Evolutionary conservation across 1,139 yeast species (phyloP), one percentile per base, ranked within the genome.

Genomic region (Geotrichum candidum): DNA sequence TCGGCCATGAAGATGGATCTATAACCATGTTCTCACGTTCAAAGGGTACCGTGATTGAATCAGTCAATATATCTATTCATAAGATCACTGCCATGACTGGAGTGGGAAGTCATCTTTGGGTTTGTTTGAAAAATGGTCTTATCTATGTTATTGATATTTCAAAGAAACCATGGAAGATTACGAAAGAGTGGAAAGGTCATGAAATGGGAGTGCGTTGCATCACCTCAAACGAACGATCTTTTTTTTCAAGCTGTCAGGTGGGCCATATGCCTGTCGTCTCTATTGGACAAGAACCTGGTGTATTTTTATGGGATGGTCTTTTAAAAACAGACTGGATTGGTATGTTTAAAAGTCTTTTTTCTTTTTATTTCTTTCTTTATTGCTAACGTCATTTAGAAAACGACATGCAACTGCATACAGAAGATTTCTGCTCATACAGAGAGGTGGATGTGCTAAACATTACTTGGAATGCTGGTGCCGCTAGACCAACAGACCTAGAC

Each of bases 381-480:
- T 22, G 7, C 54, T 45, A 45, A 54, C 51, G 6, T 58, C 51
- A 59, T 55, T 33, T 50, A 64, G 74, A 71, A 64, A 63, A 60
- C 46, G 71, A 72, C 59, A 69, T 75, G 73, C 68, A 68, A 23
- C 64, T 58, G 27, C 74, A 72, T 53, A 70, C 68, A 52, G 68
- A 64, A 11, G 72, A 69, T 48, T 76, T 68, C 61, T 73, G 76
- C 55, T 50, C 66, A 1, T 69, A 73, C 56, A 62, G 68, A 11
- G 67, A 68, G 6, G 56, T 74, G 10, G 63, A 65, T 13, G 74
- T 75, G 6, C 70, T 71, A 48, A 68, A 78, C 3, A 66, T 78
- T 38, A 75, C 80, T 2, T 78, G 81, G 81, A 78, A 78, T 61
- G 76, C 78, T 5, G 81, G 80, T 6, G 79, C 80, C 1, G 69